Evolutionary conservation across 2,329 filamentous ascomycete species (phyloP).

Genomic region (Stromatinia cepivora): DNA sequence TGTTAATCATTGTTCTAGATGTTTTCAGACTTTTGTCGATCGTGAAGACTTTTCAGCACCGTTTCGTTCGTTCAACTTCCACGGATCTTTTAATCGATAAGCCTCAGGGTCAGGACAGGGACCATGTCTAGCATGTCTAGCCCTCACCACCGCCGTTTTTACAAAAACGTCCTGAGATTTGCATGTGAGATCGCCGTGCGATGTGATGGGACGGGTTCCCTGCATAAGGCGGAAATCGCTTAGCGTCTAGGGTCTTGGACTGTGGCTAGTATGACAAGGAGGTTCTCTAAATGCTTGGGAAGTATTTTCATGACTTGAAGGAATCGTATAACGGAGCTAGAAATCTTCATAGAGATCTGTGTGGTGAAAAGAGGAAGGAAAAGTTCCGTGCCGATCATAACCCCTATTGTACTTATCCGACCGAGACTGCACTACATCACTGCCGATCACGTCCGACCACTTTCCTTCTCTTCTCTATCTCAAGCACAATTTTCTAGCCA

Average conservation of each 20-base stretch:
- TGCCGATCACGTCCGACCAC: background rate
- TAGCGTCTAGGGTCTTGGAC: too few species aligned
- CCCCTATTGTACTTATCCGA: conserved; percentile 16
- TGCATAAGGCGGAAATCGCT: background rate
- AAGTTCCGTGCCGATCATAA: background rate
- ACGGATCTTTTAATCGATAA: background rate
- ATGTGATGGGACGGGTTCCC: background rate
- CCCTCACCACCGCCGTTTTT: background rate
- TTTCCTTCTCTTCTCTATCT: background rate
- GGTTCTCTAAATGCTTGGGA: background rate
- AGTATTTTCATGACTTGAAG: too few species aligned
- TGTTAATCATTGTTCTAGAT: background rate
- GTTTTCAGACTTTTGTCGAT: background rate
- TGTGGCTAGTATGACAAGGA: background rate
- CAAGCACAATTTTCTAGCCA: conserved; percentile 4
- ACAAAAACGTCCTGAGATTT: background rate
- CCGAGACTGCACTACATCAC: background rate
- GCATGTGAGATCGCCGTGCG: conserved; percentile 2
- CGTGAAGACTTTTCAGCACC: background rate
- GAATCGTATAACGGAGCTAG: too few species aligned
- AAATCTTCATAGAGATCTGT: background rate
- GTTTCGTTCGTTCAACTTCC: too few species aligned
- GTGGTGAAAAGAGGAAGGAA: background rate
- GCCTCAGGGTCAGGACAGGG: background rate
- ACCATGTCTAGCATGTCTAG: too few species aligned